phyloP scores from a whole-genome alignment of 768 basidiomycete genomes.

The Wakefieldia striispora region DNA sequence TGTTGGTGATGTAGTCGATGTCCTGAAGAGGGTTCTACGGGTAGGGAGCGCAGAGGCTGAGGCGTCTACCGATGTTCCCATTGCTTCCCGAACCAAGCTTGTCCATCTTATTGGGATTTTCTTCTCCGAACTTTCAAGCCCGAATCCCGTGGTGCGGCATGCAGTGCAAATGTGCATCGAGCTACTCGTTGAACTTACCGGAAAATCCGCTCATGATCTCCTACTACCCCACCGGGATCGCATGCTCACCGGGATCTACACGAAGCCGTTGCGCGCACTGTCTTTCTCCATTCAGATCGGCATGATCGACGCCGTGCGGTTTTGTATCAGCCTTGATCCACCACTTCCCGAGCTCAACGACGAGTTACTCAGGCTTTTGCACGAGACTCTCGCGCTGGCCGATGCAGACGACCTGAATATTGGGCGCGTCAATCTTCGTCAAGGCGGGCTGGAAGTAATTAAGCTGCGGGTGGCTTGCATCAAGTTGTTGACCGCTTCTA shows the following conservation, averaged over 20 bases:
- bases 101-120: conserved; percentile 77
- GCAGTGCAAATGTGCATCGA: conserved; percentile 81
- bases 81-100: conserved; percentile 51
- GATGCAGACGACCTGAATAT: conserved; percentile 92
- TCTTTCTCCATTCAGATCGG: conserved; percentile 96
- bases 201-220: conserved; percentile 72
- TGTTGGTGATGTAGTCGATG: conserved; percentile 72
- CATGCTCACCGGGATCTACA: conserved; percentile 86
- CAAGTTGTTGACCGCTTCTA: conserved; percentile 87
- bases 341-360: conserved; percentile 91
- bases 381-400: conserved; percentile 91
- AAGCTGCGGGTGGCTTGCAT: conserved; percentile 94
- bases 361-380: conserved; percentile 84
- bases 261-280: conserved; percentile 93
- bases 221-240: conserved; percentile 83
- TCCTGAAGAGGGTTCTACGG: conserved; percentile 65
- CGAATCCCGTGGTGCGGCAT: conserved; percentile 80
- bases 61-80: conserved; percentile 41
- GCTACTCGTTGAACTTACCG: conserved; percentile 70
- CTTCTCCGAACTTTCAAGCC: conserved; percentile 84
- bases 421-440: conserved; percentile 70
- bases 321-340: conserved; percentile 85
- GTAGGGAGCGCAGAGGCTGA: conserved; percentile 55
- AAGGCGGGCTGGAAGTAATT: conserved; percentile 76
- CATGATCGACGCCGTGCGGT: conserved; percentile 95